Evolutionary conservation across 78 protist genomes (phyloP), one percentile per base, ranked within the genome.

Genomic region (Dictyostelium intermedium): DNA sequence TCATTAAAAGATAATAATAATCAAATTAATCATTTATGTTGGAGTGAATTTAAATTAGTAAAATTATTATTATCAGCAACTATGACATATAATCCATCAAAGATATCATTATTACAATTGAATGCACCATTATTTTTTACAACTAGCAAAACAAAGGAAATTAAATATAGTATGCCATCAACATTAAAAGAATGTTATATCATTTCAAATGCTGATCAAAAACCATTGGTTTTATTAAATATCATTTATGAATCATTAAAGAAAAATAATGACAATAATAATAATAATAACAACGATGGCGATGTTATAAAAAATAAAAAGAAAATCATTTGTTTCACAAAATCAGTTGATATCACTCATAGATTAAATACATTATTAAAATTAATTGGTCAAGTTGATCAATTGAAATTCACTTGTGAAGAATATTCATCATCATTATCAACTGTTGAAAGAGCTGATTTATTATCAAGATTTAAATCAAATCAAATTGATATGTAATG

Each of bases 21-120:
- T 35, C 76, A 30, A 79, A 41, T 10, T n/a, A 82, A 82, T 34
- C 86, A 82, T 82, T 82, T 82, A 43, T 30, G 77, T 56, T 56
- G 43, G 76, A 82, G 50, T 60, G 39, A 82, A 82, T 76, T 41
- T 25, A 69, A 89, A 50, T 73, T 89, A n/a, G 74, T 83, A 13
- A 92, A 92, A 66, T 23, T 92, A 43, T 84, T 92, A 60, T 53
- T 92, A 80, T 92, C 96, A 50, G 96, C 96, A 6, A 92, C 96
- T 53, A 92, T 92, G 96, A 84, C 83, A 32, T 85, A 92, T 35
- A 92, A 92, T 76, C 96, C 96, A 61, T 70, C 85, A 50, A 85
- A 92, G 70, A 85, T 92, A 20, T 82, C 96, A 72, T 25, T 85
- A 37, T 85, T 92, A 83, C 47, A 92, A 53, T 80, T 92, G 25